Percentiles rank a stretch among this genome's conserved stretches.
Conservation (phyloP, 2,329 filamentous ascomycete genomes). For the Aspergillus tanneri region DNA sequence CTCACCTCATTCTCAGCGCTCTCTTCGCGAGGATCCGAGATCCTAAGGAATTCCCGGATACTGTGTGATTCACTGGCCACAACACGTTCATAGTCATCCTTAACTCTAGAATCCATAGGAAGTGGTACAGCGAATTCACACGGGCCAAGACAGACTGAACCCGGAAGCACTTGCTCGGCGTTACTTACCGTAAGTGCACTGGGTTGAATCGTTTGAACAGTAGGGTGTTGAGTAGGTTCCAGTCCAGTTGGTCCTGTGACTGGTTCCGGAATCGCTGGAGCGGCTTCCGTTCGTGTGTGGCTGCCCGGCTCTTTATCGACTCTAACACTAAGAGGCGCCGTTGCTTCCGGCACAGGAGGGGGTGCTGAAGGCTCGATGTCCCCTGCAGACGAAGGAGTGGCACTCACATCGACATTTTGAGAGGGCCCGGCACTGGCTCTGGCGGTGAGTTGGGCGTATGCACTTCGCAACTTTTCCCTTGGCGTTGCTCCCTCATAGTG, state of each 20-base stretch:
- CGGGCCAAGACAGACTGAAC: conserved; percentile 38
- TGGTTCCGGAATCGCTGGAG: conserved; percentile 23
- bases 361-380: conserved; percentile 39
- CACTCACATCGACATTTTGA: conserved; percentile 28
- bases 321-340: conserved; percentile 38
- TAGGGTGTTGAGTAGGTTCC: conserved; percentile 21
- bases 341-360: conserved; percentile 28
- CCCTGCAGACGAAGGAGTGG: conserved; percentile 44
- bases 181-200: conserved; percentile 34
- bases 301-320: conserved; percentile 30
- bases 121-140: conserved; percentile 44
- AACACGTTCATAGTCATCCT: conserved; percentile 43
- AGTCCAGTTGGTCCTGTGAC: conserved; percentile 30
- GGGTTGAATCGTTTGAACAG: conserved; percentile 39
- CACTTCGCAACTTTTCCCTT: conserved; percentile 33
- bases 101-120: conserved; percentile 46
- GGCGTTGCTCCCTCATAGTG: conserved; percentile 31
- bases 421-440: conserved; percentile 17
- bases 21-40: conserved; percentile 16
- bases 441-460: conserved; percentile 30
- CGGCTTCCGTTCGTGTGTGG: conserved; percentile 24
- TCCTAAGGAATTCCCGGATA: conserved; percentile 32
- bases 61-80: conserved; percentile 29
- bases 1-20: conserved; percentile 28
- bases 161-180: conserved; percentile 27